A percentile compares a stretch with the other conserved stretches of the same genome.
These are phyloP conservation scores for Amniculicola lignicola DNA, from an alignment of 495 filamentous ascomycete genomes.

Conservation along the genomic window DNA sequence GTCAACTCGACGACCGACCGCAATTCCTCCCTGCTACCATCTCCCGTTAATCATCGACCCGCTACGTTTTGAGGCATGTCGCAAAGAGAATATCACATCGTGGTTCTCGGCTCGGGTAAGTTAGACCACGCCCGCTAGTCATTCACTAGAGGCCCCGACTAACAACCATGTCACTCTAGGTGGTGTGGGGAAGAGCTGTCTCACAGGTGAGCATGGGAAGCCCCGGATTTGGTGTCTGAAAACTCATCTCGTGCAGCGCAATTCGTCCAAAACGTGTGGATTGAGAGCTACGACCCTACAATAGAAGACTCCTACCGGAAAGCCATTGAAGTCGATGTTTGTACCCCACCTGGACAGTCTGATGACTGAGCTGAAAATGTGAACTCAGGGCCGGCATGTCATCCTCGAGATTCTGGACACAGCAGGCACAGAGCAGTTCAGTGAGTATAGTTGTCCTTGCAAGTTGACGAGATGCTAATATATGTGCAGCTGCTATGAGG, in stretches of 20 bases:
- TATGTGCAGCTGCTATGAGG: conserved; percentile 71
- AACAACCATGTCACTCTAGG: conserved; percentile 51
- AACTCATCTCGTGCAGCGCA: conserved; percentile 62
- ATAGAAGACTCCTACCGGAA: conserved; percentile 98
- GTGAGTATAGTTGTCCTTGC: conserved; percentile 51
- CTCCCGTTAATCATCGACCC: neutral
- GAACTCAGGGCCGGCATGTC: conserved; percentile 91
- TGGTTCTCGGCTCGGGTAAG: conserved; percentile 83
- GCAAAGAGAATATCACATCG: conserved; percentile 76
- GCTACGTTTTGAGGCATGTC: conserved; percentile 24
- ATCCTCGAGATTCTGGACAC: conserved; percentile 97
- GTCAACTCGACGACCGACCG: neutral
- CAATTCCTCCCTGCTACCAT: neutral
- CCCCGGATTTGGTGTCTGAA: neutral
- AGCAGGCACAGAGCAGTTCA: conserved; percentile 97
- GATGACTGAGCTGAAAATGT: neutral
- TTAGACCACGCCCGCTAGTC: conserved; percentile 8
- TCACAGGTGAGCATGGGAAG: conserved; percentile 69
- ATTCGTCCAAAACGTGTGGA: conserved; percentile 99
- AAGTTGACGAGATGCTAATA: neutral
- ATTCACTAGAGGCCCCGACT: conserved; percentile 2
- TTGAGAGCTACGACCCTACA: conserved; percentile 97
- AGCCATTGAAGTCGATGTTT: conserved; percentile 89
- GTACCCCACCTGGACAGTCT: conserved; percentile 34
- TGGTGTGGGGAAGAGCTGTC: conserved; percentile 95